phyloP scores from a whole-genome alignment of 768 basidiomycete species.

The Clitopilus passeckerianus region DNA sequence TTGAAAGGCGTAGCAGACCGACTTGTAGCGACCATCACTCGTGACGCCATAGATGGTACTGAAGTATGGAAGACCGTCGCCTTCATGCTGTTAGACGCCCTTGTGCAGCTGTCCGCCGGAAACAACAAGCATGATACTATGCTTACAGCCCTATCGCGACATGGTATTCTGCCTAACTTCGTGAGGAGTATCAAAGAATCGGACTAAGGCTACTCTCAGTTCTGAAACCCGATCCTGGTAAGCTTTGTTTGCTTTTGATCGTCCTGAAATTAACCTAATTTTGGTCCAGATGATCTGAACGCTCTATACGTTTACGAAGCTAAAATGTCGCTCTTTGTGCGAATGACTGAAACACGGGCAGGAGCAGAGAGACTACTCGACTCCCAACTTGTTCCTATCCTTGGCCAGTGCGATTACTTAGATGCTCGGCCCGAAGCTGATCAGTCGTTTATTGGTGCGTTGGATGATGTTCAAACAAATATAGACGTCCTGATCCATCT shows the following conservation, averaged over 20 bases:
- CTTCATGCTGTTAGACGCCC: slow-evolving; percentile 83
- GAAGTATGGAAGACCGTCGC: slow-evolving; percentile 98
- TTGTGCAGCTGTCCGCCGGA: slow-evolving; percentile 61
- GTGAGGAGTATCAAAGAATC: slow-evolving; percentile 81
- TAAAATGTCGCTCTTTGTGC: slow-evolving; percentile 85
- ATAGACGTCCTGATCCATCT: background rate
- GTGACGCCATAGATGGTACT: slow-evolving; percentile 93
- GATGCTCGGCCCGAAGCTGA: slow-evolving; percentile 82
- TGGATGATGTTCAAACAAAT: background rate
- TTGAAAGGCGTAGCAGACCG: slow-evolving; percentile 70
- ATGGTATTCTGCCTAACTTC: slow-evolving; percentile 79
- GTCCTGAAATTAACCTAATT: background rate
- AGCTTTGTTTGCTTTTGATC: slow-evolving; percentile 12
- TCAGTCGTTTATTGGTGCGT: slow-evolving; percentile 74
- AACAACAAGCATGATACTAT: slow-evolving; percentile 64
- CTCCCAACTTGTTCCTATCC: slow-evolving; percentile 62
- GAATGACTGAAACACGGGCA: slow-evolving; percentile 74
- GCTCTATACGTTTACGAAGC: slow-evolving; percentile 92
- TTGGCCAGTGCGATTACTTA: slow-evolving; percentile 84
- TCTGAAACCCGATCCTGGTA: slow-evolving; percentile 88
- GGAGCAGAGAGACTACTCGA: slow-evolving; percentile 87
- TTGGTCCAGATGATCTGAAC: slow-evolving; percentile 73
- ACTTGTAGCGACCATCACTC: slow-evolving; percentile 64
- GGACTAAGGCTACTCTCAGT: slow-evolving; percentile 70
- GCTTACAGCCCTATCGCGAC: slow-evolving; percentile 52